Percentiles rank a stretch among this genome's conserved stretches.
phyloP scores from a whole-genome alignment of 495 filamentous ascomycete species.

The Aspergillus coremiiformis region DNA sequence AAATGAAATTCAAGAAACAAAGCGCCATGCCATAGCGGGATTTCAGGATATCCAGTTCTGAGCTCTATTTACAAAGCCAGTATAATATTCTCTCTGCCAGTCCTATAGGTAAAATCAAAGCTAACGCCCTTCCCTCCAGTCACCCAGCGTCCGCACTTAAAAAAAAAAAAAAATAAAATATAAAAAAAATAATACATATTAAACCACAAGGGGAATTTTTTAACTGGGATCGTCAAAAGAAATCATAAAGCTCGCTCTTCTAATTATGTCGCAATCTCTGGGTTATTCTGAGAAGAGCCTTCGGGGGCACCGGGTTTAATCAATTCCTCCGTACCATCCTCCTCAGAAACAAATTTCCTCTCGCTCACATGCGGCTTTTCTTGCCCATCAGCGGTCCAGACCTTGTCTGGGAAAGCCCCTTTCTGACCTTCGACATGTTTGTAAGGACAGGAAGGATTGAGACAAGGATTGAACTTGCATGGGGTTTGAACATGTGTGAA shows the following conservation, averaged over 20 bases:
- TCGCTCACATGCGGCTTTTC: constrained; percentile 69
- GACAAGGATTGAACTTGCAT: constrained; percentile 89
- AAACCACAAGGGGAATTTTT: constrained; percentile 10
- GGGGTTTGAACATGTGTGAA: constrained; percentile 76
- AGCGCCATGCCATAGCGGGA: background rate
- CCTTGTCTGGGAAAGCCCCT: constrained; percentile 74
- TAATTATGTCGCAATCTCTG: constrained; percentile 35
- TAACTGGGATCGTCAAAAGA: constrained; percentile 1
- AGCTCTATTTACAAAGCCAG: constrained; percentile 25
- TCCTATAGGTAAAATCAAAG: constrained; percentile 26
- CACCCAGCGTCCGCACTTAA: constrained; percentile 24
- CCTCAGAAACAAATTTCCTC: constrained; percentile 79
- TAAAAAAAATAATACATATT: constrained; percentile 30
- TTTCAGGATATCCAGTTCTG: constrained; percentile 21
- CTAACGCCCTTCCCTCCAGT: constrained; percentile 28
- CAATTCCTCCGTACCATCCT: constrained; percentile 61
- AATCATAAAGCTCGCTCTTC: constrained; percentile 1
- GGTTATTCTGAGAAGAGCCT: constrained; percentile 16
- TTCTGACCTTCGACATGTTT: constrained; percentile 88
- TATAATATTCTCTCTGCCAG: constrained; percentile 5
- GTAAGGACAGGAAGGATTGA: constrained; percentile 76
- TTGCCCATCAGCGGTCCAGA: constrained; percentile 65
- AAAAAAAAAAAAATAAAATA: no score
- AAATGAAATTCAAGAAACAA: background rate
- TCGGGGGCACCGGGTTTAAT: constrained; percentile 58